Base-by-base conservation (phyloP, 331 rosid species). In the Saraca asoca region DNA sequence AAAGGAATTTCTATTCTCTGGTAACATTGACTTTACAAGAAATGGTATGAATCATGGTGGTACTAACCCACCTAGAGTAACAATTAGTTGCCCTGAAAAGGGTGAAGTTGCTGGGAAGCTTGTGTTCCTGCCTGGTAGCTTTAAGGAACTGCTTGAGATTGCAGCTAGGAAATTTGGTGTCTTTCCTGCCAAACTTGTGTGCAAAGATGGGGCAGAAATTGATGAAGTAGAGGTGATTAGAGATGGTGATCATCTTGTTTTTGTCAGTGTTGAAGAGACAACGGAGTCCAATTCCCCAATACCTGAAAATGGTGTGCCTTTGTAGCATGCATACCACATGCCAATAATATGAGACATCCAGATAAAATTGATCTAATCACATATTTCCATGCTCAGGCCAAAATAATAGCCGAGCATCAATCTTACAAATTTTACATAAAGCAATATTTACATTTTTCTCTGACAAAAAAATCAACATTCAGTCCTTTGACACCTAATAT, bases 211-310 rank as follows among this genome's bases (percentile, higher is more conserved):
- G 58, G 92, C 85, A 61, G 88, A 82, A 69, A 80, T 94, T 62
- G 97, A 90, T 24, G 75, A 75, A 12, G 59, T 88, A 63, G 88
- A 88, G 19, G 97, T 94, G 17, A 84, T 94, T 69, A 94, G 97
- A 70, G 97, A 94, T 17, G 92, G 90, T 41, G 99, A 94, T 64
- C 88, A 85, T 77, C 91, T 94, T 58, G 42, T 83, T 71, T 86
- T 94, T 74, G 80, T 71, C 2, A 57, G 73, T 41, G 56, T 12
- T 46, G 44, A 31, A 46, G 74, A 51, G 46, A 46, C 60, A 60
- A 37, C 34, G 20, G 73, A 68, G 7, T 42, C 73, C 43, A 56
- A 35, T 39, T 55, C n/a, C 31, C 20, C 72, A 54, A 53, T 24
- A 24, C 31, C 31, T 24, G 31, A 24, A 24, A 24, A n/a, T 24